Conservation (phyloP, 257 asterid species). For the Ocimum tenuiflorum region DNA sequence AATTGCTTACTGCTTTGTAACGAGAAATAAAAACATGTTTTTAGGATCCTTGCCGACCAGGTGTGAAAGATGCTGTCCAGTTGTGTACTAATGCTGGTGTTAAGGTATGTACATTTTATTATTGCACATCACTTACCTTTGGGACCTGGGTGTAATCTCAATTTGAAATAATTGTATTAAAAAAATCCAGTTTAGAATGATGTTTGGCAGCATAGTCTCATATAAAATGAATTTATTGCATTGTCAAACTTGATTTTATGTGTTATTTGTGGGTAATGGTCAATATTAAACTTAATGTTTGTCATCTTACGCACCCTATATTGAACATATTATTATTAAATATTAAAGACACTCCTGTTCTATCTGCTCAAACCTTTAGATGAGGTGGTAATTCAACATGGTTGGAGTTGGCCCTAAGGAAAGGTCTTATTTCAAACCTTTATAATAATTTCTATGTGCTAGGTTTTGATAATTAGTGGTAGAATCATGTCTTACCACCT, state of each 20-base stretch:
- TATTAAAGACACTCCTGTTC: background rate
- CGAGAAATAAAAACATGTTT: constrained; percentile 9
- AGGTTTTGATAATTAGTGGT: background rate
- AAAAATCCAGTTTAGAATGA: background rate
- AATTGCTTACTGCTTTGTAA: background rate
- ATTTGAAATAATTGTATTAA: too few relatives aligned
- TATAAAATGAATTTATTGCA: background rate
- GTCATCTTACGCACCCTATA: background rate
- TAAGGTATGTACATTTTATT: constrained; percentile 43
- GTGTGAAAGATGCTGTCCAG: constrained; percentile 79
- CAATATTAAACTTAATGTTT: too few relatives aligned
- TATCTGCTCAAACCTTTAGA: background rate
- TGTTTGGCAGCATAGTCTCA: background rate
- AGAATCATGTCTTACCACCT: background rate
- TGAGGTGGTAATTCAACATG: background rate
- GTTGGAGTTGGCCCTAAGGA: background rate
- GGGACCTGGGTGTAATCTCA: background rate
- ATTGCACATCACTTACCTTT: background rate
- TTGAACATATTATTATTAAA: background rate
- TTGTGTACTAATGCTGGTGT: constrained; percentile 79
- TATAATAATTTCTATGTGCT: background rate
- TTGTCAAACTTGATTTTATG: background rate
- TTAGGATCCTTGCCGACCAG: constrained; percentile 96
- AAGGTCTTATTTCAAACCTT: background rate
- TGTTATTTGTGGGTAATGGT: background rate